Percentiles rank a stretch among this genome's conserved stretches.
phyloP scores from a whole-genome alignment of 2,329 filamentous ascomycete genomes.

The Ascosphaera aggregata region DNA sequence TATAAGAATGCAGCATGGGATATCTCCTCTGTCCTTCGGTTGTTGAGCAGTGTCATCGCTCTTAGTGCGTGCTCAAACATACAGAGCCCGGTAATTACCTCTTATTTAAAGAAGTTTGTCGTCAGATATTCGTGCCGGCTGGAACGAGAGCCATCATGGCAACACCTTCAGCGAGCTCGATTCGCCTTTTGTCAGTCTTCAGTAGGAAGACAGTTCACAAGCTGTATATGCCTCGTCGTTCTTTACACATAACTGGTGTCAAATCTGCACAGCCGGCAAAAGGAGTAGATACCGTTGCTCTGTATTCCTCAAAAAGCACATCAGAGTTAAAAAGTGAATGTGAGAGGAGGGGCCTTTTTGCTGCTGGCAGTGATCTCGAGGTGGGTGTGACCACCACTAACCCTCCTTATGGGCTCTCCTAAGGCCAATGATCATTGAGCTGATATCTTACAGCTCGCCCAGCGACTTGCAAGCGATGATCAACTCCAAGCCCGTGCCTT shows the following conservation, averaged over 20 bases:
- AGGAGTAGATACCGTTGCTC: conserved; percentile 26
- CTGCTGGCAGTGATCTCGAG: conserved; percentile 25
- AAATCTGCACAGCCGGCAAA: conserved; percentile 29
- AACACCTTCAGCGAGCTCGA: conserved; percentile 21
- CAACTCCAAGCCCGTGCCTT: conserved; percentile 28
- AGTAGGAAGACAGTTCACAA: conserved; percentile 15
- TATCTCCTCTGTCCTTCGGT: too few relatives aligned
- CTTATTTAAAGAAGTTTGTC: too few relatives aligned
- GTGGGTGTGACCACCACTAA: conserved; percentile 12
- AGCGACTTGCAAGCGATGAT: conserved; percentile 30
- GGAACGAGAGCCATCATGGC: conserved; percentile 18
- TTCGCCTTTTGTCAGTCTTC: conserved; percentile 22
- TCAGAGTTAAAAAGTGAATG: conserved; percentile 28
- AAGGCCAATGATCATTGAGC: conserved; percentile 3
- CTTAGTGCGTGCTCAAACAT: too few relatives aligned
- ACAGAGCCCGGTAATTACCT: too few relatives aligned
- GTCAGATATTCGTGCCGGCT: too few relatives aligned
- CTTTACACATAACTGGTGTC: conserved; percentile 36
- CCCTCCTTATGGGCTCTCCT: not conserved
- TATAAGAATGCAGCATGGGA: too few relatives aligned
- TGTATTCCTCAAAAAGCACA: conserved; percentile 27
- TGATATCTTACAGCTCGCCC: conserved; percentile 19
- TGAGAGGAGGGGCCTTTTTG: conserved; percentile 24
- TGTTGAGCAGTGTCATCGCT: too few relatives aligned
- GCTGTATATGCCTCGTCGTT: conserved; percentile 17